Evolutionary conservation across 2,329 filamentous ascomycete genomes (phyloP).

Genomic region (Didymella pomorum): DNA sequence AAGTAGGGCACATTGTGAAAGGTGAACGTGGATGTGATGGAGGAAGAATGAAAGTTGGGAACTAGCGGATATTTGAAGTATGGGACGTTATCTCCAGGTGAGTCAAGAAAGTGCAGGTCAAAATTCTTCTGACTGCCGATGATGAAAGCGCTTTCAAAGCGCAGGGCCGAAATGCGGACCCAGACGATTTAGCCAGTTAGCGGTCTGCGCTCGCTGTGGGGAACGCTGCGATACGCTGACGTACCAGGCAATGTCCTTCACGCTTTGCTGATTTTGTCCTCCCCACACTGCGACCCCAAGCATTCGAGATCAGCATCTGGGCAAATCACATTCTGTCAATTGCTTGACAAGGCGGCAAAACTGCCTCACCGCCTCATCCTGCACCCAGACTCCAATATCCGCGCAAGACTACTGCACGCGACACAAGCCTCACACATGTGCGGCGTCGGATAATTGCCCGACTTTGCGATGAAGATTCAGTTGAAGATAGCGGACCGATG

Average conservation of each 20-base stretch:
- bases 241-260: slow-evolving; percentile 14
- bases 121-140: slow-evolving; percentile 40
- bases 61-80: slow-evolving; percentile 40
- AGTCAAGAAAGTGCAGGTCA: slow-evolving; percentile 43
- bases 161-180: slow-evolving; percentile 38
- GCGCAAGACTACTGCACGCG: slow-evolving; percentile 15
- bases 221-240: slow-evolving; percentile 23
- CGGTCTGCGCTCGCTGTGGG: slow-evolving; percentile 21
- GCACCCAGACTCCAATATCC: slow-evolving; percentile 6
- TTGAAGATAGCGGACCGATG: slow-evolving; percentile 6
- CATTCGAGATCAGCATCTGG: slow-evolving; percentile 16
- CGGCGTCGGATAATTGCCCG: slow-evolving; percentile 1
- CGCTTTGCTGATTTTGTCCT: slow-evolving; percentile 20
- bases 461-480: neutral
- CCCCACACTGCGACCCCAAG: slow-evolving; percentile 18
- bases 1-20: slow-evolving; percentile 56
- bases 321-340: slow-evolving; percentile 21
- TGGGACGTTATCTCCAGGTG: slow-evolving; percentile 34
- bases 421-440: slow-evolving; percentile 7
- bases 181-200: slow-evolving; percentile 14
- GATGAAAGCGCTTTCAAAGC: slow-evolving; percentile 35
- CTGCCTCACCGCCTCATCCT: slow-evolving; percentile 15
- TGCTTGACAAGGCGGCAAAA: slow-evolving; percentile 18
- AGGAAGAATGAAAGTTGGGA: slow-evolving; percentile 23
- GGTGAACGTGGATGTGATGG: slow-evolving; percentile 20